A percentile compares a stretch with the other conserved stretches of the same genome.
These are phyloP conservation scores for Histomonas meleagridis DNA, from an alignment of 208 protist genomes.

Conservation along the genomic window DNA sequence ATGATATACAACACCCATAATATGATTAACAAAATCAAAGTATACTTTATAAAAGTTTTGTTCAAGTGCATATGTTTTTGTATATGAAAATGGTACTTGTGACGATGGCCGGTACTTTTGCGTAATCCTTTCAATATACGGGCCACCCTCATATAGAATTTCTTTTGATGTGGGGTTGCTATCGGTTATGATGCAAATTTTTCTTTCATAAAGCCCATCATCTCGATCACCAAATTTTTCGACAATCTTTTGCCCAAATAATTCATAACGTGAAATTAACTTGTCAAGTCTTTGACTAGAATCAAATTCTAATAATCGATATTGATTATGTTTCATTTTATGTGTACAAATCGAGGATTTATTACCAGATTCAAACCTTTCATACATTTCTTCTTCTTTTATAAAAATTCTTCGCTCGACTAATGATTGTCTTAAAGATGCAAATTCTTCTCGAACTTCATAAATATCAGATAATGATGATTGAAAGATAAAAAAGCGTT, in stretches of 20 bases:
- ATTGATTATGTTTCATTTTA: conserved; percentile 14
- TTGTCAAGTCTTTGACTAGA: not conserved
- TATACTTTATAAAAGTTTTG: not conserved
- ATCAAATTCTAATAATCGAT: not conserved
- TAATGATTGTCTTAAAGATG: not conserved
- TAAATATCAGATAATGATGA: not conserved
- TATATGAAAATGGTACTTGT: not conserved
- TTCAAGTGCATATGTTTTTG: not conserved
- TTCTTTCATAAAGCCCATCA: conserved; percentile 22
- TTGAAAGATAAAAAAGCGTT: not conserved
- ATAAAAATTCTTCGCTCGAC: not conserved
- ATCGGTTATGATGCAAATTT: not conserved
- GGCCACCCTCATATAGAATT: not conserved
- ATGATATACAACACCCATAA: not conserved
- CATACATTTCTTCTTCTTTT: not conserved
- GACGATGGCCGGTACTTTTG: not conserved
- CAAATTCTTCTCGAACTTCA: conserved; percentile 20
- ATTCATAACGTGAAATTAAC: not conserved
- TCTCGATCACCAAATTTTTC: conserved; percentile 11
- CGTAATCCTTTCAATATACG: not conserved
- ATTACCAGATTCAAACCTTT: not conserved
- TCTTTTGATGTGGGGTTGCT: not conserved
- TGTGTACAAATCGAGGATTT: not conserved
- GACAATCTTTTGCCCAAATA: conserved; percentile 1
- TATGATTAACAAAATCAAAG: not conserved